Evolutionary conservation across 179 eudicot genomes (phyloP), one percentile per base, ranked within the genome.

Genomic region (Pouteria campechiana): DNA sequence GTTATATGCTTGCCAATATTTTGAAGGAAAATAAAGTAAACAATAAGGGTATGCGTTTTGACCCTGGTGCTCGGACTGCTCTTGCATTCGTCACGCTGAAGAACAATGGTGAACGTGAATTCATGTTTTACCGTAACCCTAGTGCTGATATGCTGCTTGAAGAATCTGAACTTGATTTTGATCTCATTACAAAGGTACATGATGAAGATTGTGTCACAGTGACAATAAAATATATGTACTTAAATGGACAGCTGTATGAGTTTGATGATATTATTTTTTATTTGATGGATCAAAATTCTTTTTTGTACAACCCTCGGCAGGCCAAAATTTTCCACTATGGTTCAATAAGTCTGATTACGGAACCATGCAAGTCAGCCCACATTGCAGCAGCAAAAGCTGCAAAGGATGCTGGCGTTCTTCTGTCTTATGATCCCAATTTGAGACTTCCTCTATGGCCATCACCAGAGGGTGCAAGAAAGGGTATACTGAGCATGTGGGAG

Each of bases 391-490:
- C 78, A 46, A 82, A 77, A 58, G 84, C 80, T 51, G 98, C 98
- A 24, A 90, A 74, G 60, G 94, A 86, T 40, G 87, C 96, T 41
- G 98, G 98, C 29, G 92, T 76, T 31, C 67, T 90, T 42, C 75
- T 86, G 55, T 90, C 98, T 37, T 90, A 86, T 43, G 98, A 90
- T 66, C 98, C 98, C 17, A 90, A 90, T 74, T 44, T 86, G 60
- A 86, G 98, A 75, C 94, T 92, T 63, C 98, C 96, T 3, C 46
- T 86, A 55, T 90, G 98, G 98, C 82, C 96, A 30, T 79, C 92
- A 39, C 82, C 76, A 37, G 85, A 82, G 42, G 68, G 70, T 57
- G 98, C 94, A 5, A 65, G 94, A 31, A 94, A 86, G 64, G 98
- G 98, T 42, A 90, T 90, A 58, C 74, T 82, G 51, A 75, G 94